These are phyloP conservation scores for Coniochaeta hoffmannii DNA, from an alignment of 2,329 filamentous ascomycete genomes.

Conservation along the genomic window DNA sequence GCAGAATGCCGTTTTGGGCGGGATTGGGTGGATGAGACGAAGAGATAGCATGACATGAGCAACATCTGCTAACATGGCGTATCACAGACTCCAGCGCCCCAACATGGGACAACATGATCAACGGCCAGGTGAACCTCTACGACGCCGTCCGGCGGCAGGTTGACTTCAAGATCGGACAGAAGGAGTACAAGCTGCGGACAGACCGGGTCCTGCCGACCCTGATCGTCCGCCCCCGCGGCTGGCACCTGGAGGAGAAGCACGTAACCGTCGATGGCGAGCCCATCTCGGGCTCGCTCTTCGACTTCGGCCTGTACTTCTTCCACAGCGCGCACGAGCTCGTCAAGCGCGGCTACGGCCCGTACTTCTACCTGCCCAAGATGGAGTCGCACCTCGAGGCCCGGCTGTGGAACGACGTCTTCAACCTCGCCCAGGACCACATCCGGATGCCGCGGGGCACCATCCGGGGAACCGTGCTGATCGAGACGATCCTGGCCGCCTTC, in stretches of 20 bases:
- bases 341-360: conserved; percentile 77
- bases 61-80: not conserved
- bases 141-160: conserved; percentile 90
- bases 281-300: conserved; percentile 86
- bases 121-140: conserved; percentile 95
- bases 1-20: not conserved
- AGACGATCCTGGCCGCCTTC: conserved; percentile 95
- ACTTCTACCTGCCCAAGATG: conserved; percentile 99
- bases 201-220: conserved; percentile 81
- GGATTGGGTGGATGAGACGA: not conserved
- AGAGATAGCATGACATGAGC: conserved; percentile 10
- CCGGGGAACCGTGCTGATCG: conserved; percentile 89
- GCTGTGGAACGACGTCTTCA: conserved; percentile 98
- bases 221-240: conserved; percentile 89
- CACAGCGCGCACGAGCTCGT: conserved; percentile 91
- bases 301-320: conserved; percentile 99
- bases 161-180: conserved; percentile 91
- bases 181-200: conserved; percentile 95
- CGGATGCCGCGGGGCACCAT: conserved; percentile 87
- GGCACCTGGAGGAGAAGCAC: conserved; percentile 98
- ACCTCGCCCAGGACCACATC: conserved; percentile 88
- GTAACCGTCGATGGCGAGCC: conserved; percentile 92
- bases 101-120: conserved; percentile 99
- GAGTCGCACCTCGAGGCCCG: conserved; percentile 95
- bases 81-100: conserved; percentile 79